phyloP scores from a whole-genome alignment of 1,284 basidiomycete genomes.

The Leccinum insigne region DNA sequence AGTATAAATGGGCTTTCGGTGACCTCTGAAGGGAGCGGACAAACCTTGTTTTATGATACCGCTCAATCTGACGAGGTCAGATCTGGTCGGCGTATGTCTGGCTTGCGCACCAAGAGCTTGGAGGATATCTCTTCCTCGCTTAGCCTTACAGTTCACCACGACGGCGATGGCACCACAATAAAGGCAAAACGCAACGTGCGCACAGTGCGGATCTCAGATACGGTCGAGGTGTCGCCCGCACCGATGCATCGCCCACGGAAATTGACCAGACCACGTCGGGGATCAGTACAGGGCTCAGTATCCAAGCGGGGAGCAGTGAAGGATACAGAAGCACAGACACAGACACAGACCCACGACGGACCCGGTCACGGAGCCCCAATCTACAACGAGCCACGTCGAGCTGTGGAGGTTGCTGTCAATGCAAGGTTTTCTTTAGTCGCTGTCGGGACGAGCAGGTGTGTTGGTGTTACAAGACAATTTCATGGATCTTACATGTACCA shows the following conservation, averaged over 20 bases:
- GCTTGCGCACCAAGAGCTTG: conserved; percentile 25
- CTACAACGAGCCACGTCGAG: conserved; percentile 67
- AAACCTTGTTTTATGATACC: conserved; percentile 29
- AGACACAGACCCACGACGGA: conserved; percentile 29
- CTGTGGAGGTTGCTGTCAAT: conserved; percentile 73
- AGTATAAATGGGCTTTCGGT: conserved; percentile 21
- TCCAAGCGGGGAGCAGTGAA: not conserved
- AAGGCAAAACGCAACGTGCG: conserved; percentile 23
- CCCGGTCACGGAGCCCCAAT: conserved; percentile 32
- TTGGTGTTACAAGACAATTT: not conserved
- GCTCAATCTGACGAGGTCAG: conserved; percentile 12
- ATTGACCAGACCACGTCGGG: conserved; percentile 25
- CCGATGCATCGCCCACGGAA: conserved; percentile 22
- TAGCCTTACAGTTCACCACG: conserved; percentile 10
- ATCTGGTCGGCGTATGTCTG: not conserved
- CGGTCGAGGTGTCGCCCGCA: conserved; percentile 21
- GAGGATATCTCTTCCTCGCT: conserved; percentile 26
- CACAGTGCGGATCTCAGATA: conserved; percentile 28
- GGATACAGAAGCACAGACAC: conserved; percentile 1
- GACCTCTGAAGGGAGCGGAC: conserved; percentile 26
- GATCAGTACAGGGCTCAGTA: not conserved
- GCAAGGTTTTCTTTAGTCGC: conserved; percentile 84
- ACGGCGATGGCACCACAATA: not conserved
- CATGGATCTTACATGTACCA: conserved; percentile 1
- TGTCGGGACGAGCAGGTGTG: conserved; percentile 73